These are phyloP conservation scores for Umbilicus rupestris DNA, from an alignment of 164 flowering plant species.

Conservation along the genomic window DNA sequence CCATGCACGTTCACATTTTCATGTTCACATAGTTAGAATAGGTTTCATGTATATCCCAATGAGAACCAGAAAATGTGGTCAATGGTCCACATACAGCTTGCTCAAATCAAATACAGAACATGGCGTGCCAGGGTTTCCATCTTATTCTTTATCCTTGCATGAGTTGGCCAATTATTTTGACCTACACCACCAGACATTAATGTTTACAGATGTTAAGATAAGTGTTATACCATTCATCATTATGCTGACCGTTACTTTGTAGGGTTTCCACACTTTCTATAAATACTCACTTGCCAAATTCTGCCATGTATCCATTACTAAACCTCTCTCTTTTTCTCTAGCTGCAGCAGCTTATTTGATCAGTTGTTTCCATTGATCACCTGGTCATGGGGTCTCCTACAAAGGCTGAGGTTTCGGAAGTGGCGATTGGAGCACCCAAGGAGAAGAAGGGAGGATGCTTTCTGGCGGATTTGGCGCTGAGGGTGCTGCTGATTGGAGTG, in stretches of 20 bases:
- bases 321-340: not conserved
- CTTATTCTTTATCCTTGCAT: not conserved
- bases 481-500: constrained; percentile 28
- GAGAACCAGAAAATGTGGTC: not conserved
- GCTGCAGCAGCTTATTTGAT: too few species aligned
- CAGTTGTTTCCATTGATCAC: not conserved
- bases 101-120: not conserved
- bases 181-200: not conserved
- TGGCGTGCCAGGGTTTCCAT: constrained; percentile 2
- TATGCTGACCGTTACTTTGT: not conserved
- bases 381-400: constrained; percentile 1
- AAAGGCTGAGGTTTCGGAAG: constrained; percentile 2
- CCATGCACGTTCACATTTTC: not conserved
- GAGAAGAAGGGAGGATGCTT: constrained; percentile 5
- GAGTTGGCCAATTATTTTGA: constrained; percentile 5
- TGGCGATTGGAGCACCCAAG: not conserved
- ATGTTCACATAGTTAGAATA: not conserved
- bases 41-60: not conserved
- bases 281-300: not conserved
- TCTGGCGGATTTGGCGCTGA: constrained; percentile 20
- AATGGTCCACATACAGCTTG: constrained; percentile 6
- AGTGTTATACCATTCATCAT: not conserved
- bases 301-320: not conserved
- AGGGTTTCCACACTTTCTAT: not conserved
- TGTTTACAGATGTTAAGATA: not conserved